These are phyloP conservation scores for Cercospora zeae-maydis DNA, from an alignment of 2,329 filamentous ascomycete genomes.

Conservation along the genomic window DNA sequence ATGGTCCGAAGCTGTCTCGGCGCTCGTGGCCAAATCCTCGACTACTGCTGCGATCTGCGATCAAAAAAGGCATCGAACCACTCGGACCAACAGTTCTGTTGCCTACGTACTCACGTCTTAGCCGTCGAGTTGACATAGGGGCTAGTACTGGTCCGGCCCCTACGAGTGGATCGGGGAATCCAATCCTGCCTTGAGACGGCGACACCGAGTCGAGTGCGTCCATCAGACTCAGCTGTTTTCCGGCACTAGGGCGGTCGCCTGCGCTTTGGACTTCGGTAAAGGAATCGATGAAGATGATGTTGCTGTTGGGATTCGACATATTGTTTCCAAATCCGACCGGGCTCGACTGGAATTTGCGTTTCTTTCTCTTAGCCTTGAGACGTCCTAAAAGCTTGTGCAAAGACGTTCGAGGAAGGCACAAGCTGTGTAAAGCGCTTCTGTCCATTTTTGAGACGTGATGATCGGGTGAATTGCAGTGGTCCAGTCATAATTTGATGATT, in stretches of 20 bases:
- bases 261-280: background rate
- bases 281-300: background rate
- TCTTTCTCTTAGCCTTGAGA: background rate
- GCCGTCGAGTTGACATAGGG: background rate
- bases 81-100: background rate
- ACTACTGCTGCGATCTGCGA: background rate
- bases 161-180: background rate
- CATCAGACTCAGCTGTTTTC: background rate
- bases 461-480: background rate
- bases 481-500: background rate
- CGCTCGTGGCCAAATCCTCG: background rate
- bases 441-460: background rate
- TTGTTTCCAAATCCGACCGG: background rate
- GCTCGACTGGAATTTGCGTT: background rate
- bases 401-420: background rate
- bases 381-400: background rate
- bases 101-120: background rate
- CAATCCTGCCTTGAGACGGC: background rate
- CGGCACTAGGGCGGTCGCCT: background rate
- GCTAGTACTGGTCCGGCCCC: background rate
- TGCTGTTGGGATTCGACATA: background rate
- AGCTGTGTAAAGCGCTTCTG: background rate
- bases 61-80: background rate
- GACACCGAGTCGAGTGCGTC: background rate
- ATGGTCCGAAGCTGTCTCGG: background rate